Conservation (phyloP, 106 monocot genomes). For the Posidonia australis region DNA sequence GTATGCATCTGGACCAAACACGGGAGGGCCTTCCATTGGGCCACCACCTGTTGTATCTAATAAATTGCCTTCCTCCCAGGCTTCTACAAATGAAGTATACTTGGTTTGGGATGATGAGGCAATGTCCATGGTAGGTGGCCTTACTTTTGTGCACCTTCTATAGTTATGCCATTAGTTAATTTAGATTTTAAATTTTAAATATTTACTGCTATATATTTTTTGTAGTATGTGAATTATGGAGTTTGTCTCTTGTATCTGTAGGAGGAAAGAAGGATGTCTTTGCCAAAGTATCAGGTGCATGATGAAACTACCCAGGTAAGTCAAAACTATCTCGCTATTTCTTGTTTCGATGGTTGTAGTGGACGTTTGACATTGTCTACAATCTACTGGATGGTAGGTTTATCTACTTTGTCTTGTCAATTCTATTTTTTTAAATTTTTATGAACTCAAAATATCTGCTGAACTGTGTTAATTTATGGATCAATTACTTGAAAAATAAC, state of each 20-base stretch:
- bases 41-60: slow-evolving; percentile 91
- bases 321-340: slow-evolving; percentile 12
- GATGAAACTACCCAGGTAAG: slow-evolving; percentile 99
- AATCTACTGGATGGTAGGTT: neutral
- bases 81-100: slow-evolving; percentile 76
- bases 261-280: slow-evolving; percentile 25
- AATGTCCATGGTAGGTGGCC: slow-evolving; percentile 75
- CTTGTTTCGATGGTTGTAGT: neutral
- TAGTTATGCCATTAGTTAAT: no score
- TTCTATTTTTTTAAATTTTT: neutral
- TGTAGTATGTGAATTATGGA: neutral
- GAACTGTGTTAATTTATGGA: no score
- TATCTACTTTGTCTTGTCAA: neutral
- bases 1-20: slow-evolving; percentile 92
- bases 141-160: neutral
- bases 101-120: slow-evolving; percentile 99
- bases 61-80: slow-evolving; percentile 45
- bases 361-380: slow-evolving; percentile 5
- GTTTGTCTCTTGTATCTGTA: slow-evolving; percentile 1
- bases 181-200: no score
- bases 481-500: no score
- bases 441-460: neutral
- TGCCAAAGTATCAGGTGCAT: slow-evolving; percentile 96
- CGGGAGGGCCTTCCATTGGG: slow-evolving; percentile 67
- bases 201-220: neutral